Evolutionary conservation across 805 yeast species (phyloP), one percentile per base, ranked within the genome.

Genomic region (Myxozyma sirexii): DNA sequence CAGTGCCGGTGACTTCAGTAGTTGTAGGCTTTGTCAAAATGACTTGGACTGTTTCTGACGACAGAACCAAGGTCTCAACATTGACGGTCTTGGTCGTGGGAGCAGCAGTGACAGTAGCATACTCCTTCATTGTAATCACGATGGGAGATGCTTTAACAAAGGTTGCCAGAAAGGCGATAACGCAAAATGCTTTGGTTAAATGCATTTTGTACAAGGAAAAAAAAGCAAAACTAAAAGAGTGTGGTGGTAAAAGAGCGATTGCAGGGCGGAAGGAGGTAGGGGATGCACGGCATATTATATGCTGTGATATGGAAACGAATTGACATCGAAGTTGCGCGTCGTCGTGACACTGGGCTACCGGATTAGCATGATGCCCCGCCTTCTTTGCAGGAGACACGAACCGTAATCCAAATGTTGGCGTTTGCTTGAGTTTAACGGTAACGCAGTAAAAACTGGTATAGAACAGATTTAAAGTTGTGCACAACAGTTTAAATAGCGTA

Each of bases 11-110:
- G 24, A 47, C 52, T 21, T 53, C 47, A 19, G 43, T 27, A 17
- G 58, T 47, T 1, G 26, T 31, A n/a, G 52, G 13, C 17, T 51
- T 17, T 13, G 55, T 27, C 10, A 51, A 4, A 4, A 51, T 42
- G 31, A 49, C 45, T 35, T 56, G 63, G 10, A 55, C 42, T 15
- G 57, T 51, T 8, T 56, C 60, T 8, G 58, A 54, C 17, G 46
- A 21, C 8, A 54, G 35, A 15, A 41, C 51, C 21, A 43, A 24
- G 19, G 54, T 48, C 17, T 56, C 45, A 10, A 19, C 50, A 5
- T 33, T n/a, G n/a, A 31, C 42, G 13, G 58, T 54, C 21, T 21
- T 33, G 1, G 58, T 54, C 15, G 19, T n/a, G n/a, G 51, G 17
- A 13, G 39, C 46, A 8, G 53, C 58, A 4, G 58, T 45, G 23